Percentiles rank a stretch among this genome's conserved stretches.
Evolutionary conservation across 257 asterid genomes (phyloP).

Genomic region (Solanum bukasovii): DNA sequence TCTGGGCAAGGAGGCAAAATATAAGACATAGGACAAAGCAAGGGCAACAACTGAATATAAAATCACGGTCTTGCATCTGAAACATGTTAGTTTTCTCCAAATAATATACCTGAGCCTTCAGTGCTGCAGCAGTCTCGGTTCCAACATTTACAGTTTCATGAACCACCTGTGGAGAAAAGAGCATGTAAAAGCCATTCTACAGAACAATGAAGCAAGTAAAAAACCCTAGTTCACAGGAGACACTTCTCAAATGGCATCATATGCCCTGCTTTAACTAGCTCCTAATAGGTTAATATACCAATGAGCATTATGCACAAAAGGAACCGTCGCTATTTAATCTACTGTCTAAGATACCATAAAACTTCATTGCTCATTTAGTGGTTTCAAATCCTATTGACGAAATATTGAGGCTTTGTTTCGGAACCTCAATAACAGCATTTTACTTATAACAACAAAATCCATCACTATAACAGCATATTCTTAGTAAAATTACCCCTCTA

Average conservation of each 20-base stretch:
- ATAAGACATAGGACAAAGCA: constrained; percentile 1
- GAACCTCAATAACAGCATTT: not conserved
- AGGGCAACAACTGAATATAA: not conserved
- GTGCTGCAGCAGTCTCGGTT: constrained; percentile 93
- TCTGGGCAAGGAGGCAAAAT: constrained; percentile 32
- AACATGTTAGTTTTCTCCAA: constrained; percentile 6
- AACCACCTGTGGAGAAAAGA: constrained; percentile 60
- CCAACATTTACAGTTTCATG: constrained; percentile 84
- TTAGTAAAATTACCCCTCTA: not conserved
- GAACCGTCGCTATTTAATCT: not conserved
- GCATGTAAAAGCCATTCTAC: constrained; percentile 4
- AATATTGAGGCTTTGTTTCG: not conserved
- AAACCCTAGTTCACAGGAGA: not conserved
- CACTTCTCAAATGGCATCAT: constrained; percentile 14
- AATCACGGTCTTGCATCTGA: constrained; percentile 1
- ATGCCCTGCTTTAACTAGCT: not conserved
- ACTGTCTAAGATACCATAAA: not conserved
- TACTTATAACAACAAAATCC: not conserved
- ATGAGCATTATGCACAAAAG: not conserved
- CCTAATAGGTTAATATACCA: not conserved
- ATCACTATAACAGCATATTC: not conserved
- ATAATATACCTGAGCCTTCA: constrained; percentile 81
- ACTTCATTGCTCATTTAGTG: not conserved
- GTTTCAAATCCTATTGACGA: not conserved
- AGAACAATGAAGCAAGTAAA: not conserved